Evolutionary conservation across 1,139 yeast species (phyloP).

Genomic region (Geotrichum citri-aurantii): DNA sequence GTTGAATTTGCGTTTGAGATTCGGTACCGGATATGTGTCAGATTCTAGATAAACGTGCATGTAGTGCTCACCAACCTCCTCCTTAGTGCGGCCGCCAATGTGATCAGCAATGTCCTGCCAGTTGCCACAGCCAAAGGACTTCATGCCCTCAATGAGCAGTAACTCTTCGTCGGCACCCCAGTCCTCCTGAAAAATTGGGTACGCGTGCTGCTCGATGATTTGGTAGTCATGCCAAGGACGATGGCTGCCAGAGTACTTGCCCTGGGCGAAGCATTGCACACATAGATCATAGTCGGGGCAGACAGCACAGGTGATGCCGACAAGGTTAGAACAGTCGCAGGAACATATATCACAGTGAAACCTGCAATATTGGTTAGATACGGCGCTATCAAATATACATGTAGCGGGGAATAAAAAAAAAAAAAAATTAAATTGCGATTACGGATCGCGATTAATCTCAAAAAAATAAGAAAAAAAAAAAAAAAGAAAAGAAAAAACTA

Average conservation of each 20-base stretch:
- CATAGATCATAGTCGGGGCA: constrained; percentile 93
- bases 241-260: constrained; percentile 74
- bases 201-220: constrained; percentile 89
- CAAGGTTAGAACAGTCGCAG: constrained; percentile 87
- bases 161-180: constrained; percentile 99
- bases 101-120: constrained; percentile 97
- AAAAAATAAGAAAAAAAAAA: background rate
- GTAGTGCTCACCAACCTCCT: constrained; percentile 85
- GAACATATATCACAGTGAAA: constrained; percentile 96
- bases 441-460: background rate
- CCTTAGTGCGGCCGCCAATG: constrained; percentile 90
- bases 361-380: constrained; percentile 19
- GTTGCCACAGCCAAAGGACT: constrained; percentile 78
- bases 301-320: constrained; percentile 83
- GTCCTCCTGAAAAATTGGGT: constrained; percentile 80
- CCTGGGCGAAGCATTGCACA: constrained; percentile 92
- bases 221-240: constrained; percentile 92
- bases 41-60: constrained; percentile 60
- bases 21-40: constrained; percentile 81
- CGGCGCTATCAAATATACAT: background rate
- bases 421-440: background rate
- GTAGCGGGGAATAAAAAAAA: background rate
- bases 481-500: constrained; percentile 2
- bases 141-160: constrained; percentile 77
- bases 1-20: constrained; percentile 63